Conservation (phyloP, 345 rosid species). For the Eucalyptus curtisii region DNA sequence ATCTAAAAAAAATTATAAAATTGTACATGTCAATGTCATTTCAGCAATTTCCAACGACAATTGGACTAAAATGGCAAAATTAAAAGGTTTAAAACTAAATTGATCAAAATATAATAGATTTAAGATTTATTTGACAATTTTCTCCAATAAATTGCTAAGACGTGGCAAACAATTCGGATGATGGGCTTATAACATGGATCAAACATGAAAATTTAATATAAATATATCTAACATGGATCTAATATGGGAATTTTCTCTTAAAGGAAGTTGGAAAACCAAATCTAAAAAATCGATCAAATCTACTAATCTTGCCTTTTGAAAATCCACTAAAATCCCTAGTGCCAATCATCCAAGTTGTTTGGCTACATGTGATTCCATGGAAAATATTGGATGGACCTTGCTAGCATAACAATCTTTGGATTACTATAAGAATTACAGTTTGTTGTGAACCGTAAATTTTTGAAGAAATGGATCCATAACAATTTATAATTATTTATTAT, state of each 20-base stretch:
- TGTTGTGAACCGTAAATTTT: rapidly evolving
- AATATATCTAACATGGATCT: no score
- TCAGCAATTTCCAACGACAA: rapidly evolving
- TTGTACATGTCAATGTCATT: rapidly evolving
- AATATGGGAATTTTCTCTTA: neutral
- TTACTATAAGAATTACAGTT: no score
- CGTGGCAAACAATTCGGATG: neutral
- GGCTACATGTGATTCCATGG: neutral
- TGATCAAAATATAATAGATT: neutral
- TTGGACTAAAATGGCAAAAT: no score
- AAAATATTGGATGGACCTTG: neutral
- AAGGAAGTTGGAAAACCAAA: no score
- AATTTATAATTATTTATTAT: no score
- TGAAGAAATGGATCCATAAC: no score
- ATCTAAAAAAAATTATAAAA: no score
- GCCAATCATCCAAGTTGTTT: neutral
- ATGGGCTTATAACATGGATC: neutral
- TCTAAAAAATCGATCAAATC: neutral
- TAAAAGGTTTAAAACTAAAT: no score
- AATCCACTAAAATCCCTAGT: neutral
- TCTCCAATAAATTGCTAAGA: no score
- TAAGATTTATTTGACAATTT: neutral
- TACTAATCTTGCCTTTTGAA: neutral
- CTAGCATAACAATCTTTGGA: no score
- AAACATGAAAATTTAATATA: neutral